Base-by-base conservation (phyloP, 495 filamentous ascomycete genomes). In the Penicillium lagena region DNA sequence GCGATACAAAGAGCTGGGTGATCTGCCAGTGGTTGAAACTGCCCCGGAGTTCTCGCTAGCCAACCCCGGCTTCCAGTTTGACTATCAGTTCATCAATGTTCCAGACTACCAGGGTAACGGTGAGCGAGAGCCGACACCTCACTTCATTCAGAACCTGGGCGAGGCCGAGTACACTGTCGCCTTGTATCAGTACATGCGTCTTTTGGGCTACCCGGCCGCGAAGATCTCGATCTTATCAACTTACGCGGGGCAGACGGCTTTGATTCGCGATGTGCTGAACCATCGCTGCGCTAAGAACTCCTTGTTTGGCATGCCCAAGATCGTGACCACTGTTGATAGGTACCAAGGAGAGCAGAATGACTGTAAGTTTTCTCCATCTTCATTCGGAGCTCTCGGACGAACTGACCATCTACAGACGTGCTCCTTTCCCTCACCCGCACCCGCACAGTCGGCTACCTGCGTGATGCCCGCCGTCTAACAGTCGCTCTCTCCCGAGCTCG, bases 261-360 rank as follows among this genome's bases (percentile, higher is more conserved):
- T 97, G 58, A 90, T 99, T 49, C 79, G 79, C 52, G 93, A 99
- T 69, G 88, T 97, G 7, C 60, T 99, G 39, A 72, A 62, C n/a
- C 86, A 95, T 56, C 77, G 93, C 29, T 98, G 93, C 56, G 78
- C 78, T 9, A 86, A 80, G 55, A 94, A 86, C 50, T 65, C 80
- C 2, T 66, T 99, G 27, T 99, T 99, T 67, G 90, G 94, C 9
- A 67, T 96, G 68, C 93, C 93, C 33, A 85, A 83, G 61, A 82
- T 86, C 37, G 89, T 99, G 22, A 87, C 86, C 1, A 97, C 94
- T 12, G 94, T 99, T 43, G 93, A 99, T 66, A 95, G 94, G 63
- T 99, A 96, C 54, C 93, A 99, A 71, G 93, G 93, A 51, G 94
- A 97, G 73, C 93, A 99, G 69, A 99, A 97, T 66, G 93, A 96